Base-by-base conservation (phyloP, 2,329 filamentous ascomycete genomes). In the Dactylellina sp. region DNA sequence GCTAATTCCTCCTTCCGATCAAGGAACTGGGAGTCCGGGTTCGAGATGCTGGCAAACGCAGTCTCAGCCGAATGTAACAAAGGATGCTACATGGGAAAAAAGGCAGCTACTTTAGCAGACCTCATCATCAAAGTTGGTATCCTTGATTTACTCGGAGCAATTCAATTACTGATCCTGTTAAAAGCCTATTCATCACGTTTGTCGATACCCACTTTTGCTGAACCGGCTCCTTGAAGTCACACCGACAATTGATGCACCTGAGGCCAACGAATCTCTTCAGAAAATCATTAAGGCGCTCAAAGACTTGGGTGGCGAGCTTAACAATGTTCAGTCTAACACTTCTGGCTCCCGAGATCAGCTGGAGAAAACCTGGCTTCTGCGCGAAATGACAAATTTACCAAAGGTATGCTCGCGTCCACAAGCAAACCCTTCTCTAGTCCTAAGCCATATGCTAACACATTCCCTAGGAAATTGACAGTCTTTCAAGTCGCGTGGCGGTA, bases 11-110 rank as follows among this genome's bases (percentile, higher is more conserved):
- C 66, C 1, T 55, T 61, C 22, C 18, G 56, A 28, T 68, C 50
- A 11, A 68, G 40, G 47, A 55, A 50, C 24, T 75, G 71, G 71
- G 71, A 75, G 42, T 75, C 62, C 11, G 71, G 71, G 20, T 75
- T 68, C 16, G 71, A 75, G 44, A 75, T 75, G 71, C 20, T 75
- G 14, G 71, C 71, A 49, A 75, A 75, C 63, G 61, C 71, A 22
- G 25, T 75, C 40, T 68, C 61, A 4, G 61, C 71, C 52, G 63
- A 68, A 66, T 66, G 57, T 55, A 68, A 66, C 56, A 75, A 68
- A 14, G 63, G 63, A 25, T 68, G 60, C 37, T 66, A 66, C 46
- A 47, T 62, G 40, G 71, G 71, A 14, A 75, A 75, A 42, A 75
- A 75, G 32, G 71, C 71, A 22, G 71, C 63, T 2, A 68, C 62